Conservation (phyloP, 768 basidiomycete species). For the Tylopilus rubrobrunneus region DNA sequence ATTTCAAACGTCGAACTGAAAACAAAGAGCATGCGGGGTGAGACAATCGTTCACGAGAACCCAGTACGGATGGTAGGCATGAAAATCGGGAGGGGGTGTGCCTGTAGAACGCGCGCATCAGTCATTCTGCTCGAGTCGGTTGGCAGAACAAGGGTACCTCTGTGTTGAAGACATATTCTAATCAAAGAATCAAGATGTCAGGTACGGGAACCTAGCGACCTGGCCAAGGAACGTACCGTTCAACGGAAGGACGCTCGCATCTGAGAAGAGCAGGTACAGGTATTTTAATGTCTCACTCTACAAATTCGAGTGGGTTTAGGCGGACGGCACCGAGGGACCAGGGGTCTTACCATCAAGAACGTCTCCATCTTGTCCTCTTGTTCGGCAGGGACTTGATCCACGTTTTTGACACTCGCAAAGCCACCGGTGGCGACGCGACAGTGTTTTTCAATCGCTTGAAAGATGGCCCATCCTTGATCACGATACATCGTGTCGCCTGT, state of each 20-base stretch:
- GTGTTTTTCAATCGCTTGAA: slow-evolving; percentile 82
- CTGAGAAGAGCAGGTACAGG: slow-evolving; percentile 82
- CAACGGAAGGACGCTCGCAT: slow-evolving; percentile 66
- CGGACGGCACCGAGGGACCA: not conserved
- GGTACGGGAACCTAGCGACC: not conserved
- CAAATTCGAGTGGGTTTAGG: not conserved
- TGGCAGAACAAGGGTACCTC: slow-evolving; percentile 49
- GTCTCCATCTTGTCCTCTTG: slow-evolving; percentile 94
- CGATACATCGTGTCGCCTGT: slow-evolving; percentile 83
- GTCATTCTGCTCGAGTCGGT: not conserved
- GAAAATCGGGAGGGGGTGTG: slow-evolving; percentile 72
- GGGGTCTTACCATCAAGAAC: slow-evolving; percentile 70
- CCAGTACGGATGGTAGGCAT: slow-evolving; percentile 44
- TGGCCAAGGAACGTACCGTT: slow-evolving; percentile 48
- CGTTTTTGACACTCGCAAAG: slow-evolving; percentile 80
- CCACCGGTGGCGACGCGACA: slow-evolving; percentile 77
- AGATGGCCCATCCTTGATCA: slow-evolving; percentile 83
- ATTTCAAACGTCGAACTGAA: not conserved
- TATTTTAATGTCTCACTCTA: slow-evolving; percentile 92
- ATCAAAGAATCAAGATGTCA: slow-evolving; percentile 5
- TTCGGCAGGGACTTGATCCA: slow-evolving; percentile 66
- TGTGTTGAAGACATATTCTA: slow-evolving; percentile 90
- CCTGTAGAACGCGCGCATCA: slow-evolving; percentile 34
- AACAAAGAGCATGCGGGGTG: not conserved
- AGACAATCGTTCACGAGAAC: slow-evolving; percentile 37